These are phyloP conservation scores for Irpex sp. DNA, from an alignment of 1,284 basidiomycete genomes.

Conservation along the genomic window DNA sequence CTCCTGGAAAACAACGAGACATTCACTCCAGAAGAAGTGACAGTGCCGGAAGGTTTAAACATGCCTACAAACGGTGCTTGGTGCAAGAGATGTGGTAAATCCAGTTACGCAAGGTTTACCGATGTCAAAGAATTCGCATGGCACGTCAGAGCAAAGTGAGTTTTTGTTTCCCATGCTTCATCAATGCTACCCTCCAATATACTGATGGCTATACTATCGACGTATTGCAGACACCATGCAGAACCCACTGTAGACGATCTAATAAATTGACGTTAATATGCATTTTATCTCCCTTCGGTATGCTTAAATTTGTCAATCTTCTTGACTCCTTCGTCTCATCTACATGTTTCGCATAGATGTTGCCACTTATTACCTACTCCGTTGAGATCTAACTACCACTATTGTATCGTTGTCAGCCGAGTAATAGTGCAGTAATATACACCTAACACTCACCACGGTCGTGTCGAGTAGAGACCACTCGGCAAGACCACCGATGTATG, in stretches of 20 bases:
- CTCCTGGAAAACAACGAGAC: background rate
- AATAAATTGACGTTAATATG: background rate
- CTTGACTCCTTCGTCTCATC: no score
- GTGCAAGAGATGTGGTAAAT: background rate
- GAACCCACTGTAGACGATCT: background rate
- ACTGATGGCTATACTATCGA: background rate
- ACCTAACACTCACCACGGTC: no score
- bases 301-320: no score
- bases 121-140: background rate
- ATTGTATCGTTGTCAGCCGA: no score
- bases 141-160: slow-evolving; percentile 1
- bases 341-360: no score
- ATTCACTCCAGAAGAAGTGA: background rate
- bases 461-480: no score
- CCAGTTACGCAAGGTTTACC: background rate
- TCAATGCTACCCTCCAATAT: background rate
- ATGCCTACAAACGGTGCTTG: background rate
- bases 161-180: background rate
- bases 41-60: background rate
- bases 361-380: no score
- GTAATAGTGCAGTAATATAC: no score
- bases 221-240: background rate
- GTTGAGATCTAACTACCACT: no score
- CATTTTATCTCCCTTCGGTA: no score
- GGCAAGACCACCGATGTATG: no score